Percentiles rank a stretch among this genome's conserved stretches.
Evolutionary conservation across 129 eudicot species (phyloP).

Genomic region (Arctium minus): DNA sequence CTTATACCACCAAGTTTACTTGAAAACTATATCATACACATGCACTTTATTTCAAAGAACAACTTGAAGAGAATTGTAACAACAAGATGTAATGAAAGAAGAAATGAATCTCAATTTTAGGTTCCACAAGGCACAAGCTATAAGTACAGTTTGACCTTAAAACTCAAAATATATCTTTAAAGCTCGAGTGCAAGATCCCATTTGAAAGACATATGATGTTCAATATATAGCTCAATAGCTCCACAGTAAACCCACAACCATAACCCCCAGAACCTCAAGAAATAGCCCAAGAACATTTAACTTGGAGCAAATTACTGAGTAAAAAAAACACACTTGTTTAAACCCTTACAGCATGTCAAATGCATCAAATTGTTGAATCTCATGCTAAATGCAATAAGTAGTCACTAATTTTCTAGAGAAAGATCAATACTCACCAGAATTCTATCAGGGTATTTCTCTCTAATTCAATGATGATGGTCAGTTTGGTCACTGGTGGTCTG

Average conservation of each 20-base stretch:
- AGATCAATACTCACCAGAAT: constrained; percentile 56
- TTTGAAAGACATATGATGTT: background rate
- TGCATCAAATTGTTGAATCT: background rate
- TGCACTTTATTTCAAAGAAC: background rate
- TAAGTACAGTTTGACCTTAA: background rate
- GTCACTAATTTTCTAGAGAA: background rate
- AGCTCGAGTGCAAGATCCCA: background rate
- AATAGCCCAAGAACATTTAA: background rate
- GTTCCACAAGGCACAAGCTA: background rate
- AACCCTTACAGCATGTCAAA: background rate
- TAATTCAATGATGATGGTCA: constrained; percentile 28
- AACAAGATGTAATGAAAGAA: background rate
- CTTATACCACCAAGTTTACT: background rate
- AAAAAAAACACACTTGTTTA: too few relatives aligned
- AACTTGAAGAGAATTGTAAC: background rate
- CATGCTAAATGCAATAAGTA: background rate
- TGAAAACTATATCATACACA: background rate
- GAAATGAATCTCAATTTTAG: background rate
- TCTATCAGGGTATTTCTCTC: constrained; percentile 79
- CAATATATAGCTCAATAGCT: background rate
- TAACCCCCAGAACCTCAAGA: background rate
- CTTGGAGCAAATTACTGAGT: background rate
- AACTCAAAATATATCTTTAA: background rate
- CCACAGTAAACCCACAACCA: background rate
- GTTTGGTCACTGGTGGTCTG: too few relatives aligned